Base-by-base conservation (phyloP, 495 filamentous ascomycete genomes). In the Neurospora sp. region DNA sequence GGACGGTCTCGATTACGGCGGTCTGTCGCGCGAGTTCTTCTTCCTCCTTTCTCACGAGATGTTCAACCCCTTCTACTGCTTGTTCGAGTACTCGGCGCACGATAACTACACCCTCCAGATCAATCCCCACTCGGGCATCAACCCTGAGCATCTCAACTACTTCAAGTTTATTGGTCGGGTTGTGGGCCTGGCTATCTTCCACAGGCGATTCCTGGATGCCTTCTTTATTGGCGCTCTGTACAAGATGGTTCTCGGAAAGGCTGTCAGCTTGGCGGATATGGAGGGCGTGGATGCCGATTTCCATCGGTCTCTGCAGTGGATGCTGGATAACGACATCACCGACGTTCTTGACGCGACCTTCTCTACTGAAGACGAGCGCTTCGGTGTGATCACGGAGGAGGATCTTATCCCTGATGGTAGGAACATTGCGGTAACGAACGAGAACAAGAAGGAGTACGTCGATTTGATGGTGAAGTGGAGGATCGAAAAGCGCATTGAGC, bases 81-180 rank as follows among this genome's bases (percentile, higher is more conserved):
- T 99, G 66, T 99, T 99, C 85, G 96, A 99, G 84, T 99, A 99
- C 81, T 98, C 96, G 74, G 96, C 96, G 39, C 96, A 99, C 85
- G 96, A 99, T 89, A 99, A 99, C 85, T 99, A 99, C 85, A 99
- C 96, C 71, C 91, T 99, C 72, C 96, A 99, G 84, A 99, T 99
- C 85, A 99, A 99, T 84, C 96, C 96, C 72, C 96, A 99, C 80
- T 99, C 96, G 73, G 96, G 96, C 75, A 98, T 99, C 82, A 99
- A 99, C 83, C 96, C 96, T 8, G 96, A 99, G 83, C 96, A 99
- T 88, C 86, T 99, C 76, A 97, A 97, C 78, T 99, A 97, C 83
- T 99, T 99, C 88, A 99, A 97, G 84, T 99, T 99, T 84, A 99
- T 99, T 79, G 96, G 96, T 53, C 93, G 96, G 70, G 96, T 99